Conservation (phyloP, 2,329 filamentous ascomycete species). For the Ophiostoma ips region DNA sequence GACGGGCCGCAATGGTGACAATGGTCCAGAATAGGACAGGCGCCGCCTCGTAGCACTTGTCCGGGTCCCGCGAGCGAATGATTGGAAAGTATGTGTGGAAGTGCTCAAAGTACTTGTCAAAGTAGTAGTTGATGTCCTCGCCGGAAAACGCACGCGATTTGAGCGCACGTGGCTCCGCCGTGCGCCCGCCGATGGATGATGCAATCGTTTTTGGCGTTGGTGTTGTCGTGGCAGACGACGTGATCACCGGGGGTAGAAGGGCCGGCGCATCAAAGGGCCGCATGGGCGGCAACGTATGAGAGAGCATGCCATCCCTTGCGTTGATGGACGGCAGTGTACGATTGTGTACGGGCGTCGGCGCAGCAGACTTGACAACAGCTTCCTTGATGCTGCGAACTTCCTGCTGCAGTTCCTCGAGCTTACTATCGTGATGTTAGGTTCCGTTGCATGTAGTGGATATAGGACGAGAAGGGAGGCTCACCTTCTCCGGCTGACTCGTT, state of each 20-base stretch:
- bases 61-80: conserved; percentile 33
- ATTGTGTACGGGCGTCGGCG: conserved; percentile 10
- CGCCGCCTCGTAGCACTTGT: conserved; percentile 33
- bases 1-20: conserved; percentile 34
- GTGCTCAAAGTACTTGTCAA: conserved; percentile 38
- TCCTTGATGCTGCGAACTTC: conserved; percentile 42
- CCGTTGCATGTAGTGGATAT: background rate
- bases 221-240: conserved; percentile 12
- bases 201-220: conserved; percentile 12
- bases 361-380: conserved; percentile 25
- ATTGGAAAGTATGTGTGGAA: conserved; percentile 41
- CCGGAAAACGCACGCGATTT: conserved; percentile 34
- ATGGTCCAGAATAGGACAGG: conserved; percentile 42
- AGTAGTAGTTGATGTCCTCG: conserved; percentile 42
- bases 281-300: conserved; percentile 12
- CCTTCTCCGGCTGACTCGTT: conserved; percentile 14
- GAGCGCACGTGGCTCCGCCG: conserved; percentile 28
- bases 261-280: conserved; percentile 12
- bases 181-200: background rate
- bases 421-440: conserved; percentile 22
- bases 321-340: conserved; percentile 13
- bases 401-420: conserved; percentile 39
- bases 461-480: background rate
- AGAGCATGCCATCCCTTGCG: conserved; percentile 11
- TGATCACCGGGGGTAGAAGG: conserved; percentile 12